Evolutionary conservation across 208 protist species (phyloP).

Genomic region (Wallacemonas rigidus): DNA sequence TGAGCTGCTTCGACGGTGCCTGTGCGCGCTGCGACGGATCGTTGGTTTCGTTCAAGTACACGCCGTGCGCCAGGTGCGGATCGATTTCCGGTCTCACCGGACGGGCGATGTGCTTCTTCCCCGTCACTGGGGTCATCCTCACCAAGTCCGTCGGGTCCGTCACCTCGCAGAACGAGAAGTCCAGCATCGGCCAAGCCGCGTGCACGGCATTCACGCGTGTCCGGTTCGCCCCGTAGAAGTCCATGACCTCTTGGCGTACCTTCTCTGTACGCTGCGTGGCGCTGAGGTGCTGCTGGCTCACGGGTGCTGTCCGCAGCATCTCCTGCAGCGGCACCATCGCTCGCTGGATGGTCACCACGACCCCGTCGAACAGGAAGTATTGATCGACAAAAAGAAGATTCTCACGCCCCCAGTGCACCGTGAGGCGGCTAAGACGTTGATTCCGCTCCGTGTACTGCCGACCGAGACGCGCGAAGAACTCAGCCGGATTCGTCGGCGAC

Average conservation of each 20-base stretch:
- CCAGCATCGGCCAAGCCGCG: conserved; percentile 42
- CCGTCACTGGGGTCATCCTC: conserved; percentile 40
- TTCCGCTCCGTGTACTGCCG: conserved; percentile 82
- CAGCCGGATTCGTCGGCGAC: conserved; percentile 42
- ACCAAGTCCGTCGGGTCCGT: conserved; percentile 48
- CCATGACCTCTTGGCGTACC: conserved; percentile 14
- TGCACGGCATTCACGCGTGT: conserved; percentile 41
- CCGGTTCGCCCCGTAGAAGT: conserved; percentile 20
- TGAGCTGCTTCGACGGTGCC: conserved; percentile 49
- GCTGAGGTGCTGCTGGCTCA: conserved; percentile 27
- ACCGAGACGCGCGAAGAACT: conserved; percentile 59
- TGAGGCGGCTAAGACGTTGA: conserved; percentile 73
- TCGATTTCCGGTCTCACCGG: conserved; percentile 37
- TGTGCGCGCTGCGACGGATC: conserved; percentile 40
- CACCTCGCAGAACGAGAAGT: conserved; percentile 55
- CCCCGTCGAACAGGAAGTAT: conserved; percentile 78
- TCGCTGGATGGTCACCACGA: conserved; percentile 80
- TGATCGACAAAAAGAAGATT: conserved; percentile 72
- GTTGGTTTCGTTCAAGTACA: conserved; percentile 75
- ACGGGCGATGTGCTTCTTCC: conserved; percentile 39
- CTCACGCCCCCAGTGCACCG: conserved; percentile 65
- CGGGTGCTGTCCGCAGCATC: conserved; percentile 40
- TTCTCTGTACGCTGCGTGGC: conserved; percentile 20
- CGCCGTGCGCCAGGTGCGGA: conserved; percentile 60
- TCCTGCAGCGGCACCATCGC: conserved; percentile 63